These are phyloP conservation scores for Leccinum uliginosum DNA, from an alignment of 768 basidiomycete genomes.

Conservation along the genomic window DNA sequence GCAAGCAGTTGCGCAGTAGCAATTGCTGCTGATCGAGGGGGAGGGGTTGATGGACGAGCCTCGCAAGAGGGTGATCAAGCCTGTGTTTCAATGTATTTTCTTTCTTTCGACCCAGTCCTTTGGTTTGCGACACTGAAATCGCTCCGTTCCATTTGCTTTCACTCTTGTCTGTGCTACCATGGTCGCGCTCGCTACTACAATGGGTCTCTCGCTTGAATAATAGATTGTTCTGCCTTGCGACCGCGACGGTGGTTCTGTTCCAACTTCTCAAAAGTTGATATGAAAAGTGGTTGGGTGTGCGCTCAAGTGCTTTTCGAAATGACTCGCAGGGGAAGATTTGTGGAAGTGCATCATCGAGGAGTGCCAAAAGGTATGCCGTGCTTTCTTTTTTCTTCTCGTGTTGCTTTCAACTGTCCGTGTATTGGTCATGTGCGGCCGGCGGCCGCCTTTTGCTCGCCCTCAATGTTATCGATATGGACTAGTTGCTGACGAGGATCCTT, in stretches of 20 bases:
- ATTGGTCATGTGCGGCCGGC: background rate
- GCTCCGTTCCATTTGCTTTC: background rate
- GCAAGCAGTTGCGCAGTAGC: too few relatives aligned
- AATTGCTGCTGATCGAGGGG: background rate
- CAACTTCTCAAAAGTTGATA: constrained; percentile 23
- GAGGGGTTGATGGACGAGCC: background rate
- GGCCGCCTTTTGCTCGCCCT: too few relatives aligned
- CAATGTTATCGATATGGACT: background rate
- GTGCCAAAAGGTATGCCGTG: constrained; percentile 65
- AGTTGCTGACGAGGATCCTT: background rate
- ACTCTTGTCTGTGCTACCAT: background rate
- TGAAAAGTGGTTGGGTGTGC: constrained; percentile 84
- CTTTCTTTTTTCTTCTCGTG: background rate
- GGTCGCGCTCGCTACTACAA: too few relatives aligned
- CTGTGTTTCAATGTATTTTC: background rate
- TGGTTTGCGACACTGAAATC: background rate
- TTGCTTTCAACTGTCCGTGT: background rate
- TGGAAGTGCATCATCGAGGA: constrained; percentile 94
- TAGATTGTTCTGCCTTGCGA: background rate
- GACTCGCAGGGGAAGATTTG: constrained; percentile 87
- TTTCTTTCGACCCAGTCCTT: background rate
- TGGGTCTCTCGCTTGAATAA: background rate
- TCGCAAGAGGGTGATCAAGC: too few relatives aligned
- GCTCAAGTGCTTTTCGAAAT: constrained; percentile 76
- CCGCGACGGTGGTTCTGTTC: too few relatives aligned